Base-by-base conservation (phyloP, 2,329 filamentous ascomycete species). In the Colletotrichum godetiae region DNA sequence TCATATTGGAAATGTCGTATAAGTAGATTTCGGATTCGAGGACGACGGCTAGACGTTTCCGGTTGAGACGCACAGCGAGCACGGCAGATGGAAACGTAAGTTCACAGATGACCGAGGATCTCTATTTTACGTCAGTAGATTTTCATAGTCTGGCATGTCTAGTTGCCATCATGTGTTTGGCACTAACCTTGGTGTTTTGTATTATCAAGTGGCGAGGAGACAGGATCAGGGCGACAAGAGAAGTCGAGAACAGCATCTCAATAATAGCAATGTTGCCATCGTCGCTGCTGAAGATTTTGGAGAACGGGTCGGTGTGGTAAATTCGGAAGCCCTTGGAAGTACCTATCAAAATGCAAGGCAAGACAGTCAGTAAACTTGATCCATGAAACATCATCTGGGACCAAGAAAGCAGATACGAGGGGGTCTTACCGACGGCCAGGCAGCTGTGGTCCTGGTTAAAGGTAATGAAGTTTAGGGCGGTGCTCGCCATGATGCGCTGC, bases 391-490 rank as follows among this genome's bases (percentile, higher is more conserved):
- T 19, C 8, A 15, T 49, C 19, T 49, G 42, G 7, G 49, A 29
- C 27, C 31, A 70, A 15, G 58, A 61, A 67, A 35, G 31, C 35
- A 22, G 35, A 42, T 15, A 33, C n/a, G 22, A 64, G 37, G 66
- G 66, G 35, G 27, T 69, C 84, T 49, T 92, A 95, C 95, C 96
- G 78, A 99, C 95, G 86, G 96, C 96, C 76, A 99, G 89, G 84
- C 96, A 96, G 89, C 94, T 97, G 87, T 98, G 95, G 87, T 99
- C 97, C 88, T 99, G 97, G 85, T 99, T 99, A 85, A 98, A 99
- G 55, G 96, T 98, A 79, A 99, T 95, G 85, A 97, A 99, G 85
- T 99, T 99, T 87, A 98, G 95, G 61, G 91, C 86, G 82, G 93
- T 92, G 76, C 81, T 88, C 76, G 92, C 85, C 92, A 94, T 94